Conservation (phyloP, 2,329 filamentous ascomycete genomes). For the Aspergillus sp. region DNA sequence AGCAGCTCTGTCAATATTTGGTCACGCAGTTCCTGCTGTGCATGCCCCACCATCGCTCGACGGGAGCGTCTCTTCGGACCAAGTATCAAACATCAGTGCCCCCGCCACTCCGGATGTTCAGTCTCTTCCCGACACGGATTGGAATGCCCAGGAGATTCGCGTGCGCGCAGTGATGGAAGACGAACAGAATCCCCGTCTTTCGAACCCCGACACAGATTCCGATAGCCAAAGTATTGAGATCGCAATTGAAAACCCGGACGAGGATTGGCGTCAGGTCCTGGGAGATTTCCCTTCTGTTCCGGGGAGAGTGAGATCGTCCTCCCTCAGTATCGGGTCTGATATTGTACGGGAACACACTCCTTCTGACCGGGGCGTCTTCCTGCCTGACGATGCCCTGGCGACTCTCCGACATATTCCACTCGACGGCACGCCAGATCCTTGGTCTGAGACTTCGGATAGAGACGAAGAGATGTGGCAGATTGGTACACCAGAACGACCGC, state of each 20-base stretch:
- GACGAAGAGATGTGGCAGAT: conserved; percentile 64
- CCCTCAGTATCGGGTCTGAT: conserved; percentile 16
- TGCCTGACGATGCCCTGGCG: conserved; percentile 77
- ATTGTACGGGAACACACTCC: conserved; percentile 26
- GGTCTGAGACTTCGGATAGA: conserved; percentile 42
- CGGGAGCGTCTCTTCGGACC: conserved; percentile 83
- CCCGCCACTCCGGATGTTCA: conserved; percentile 77
- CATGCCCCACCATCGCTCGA: conserved; percentile 86
- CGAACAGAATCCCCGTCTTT: conserved; percentile 21
- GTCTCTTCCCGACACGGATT: conserved; percentile 57
- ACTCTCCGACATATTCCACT: conserved; percentile 72
- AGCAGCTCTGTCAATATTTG: conserved; percentile 69
- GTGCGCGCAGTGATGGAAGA: conserved; percentile 31
- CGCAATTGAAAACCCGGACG: conserved; percentile 36
- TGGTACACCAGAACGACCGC: conserved; percentile 48
- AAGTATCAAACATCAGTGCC: conserved; percentile 77
- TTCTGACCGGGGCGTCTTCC: conserved; percentile 58
- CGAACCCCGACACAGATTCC: conserved; percentile 20
- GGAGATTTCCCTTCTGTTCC: conserved; percentile 41
- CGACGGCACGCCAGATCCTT: conserved; percentile 41
- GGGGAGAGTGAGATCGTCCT: conserved; percentile 17
- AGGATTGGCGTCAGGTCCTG: conserved; percentile 59
- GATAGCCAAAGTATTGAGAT: conserved; percentile 34
- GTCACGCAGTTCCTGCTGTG: conserved; percentile 66
- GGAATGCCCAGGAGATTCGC: conserved; percentile 48